Percentiles rank a stretch among this genome's conserved stretches.
These are phyloP conservation scores for Aristolochia californica DNA, from an alignment of 164 flowering plant species.

Conservation along the genomic window DNA sequence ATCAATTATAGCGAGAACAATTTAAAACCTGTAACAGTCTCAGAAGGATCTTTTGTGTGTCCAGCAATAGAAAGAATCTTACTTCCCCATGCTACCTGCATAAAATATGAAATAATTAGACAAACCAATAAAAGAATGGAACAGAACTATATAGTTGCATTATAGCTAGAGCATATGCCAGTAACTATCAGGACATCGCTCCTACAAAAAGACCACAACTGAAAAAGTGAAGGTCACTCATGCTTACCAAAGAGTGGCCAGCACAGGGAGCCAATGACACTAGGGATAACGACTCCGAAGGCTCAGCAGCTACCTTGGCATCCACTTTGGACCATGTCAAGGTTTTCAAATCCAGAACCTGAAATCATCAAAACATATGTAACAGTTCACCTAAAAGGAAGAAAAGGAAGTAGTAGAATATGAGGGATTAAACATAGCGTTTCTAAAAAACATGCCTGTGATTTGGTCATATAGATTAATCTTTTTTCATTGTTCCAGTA, in stretches of 20 bases:
- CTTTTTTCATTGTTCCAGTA: too few species aligned
- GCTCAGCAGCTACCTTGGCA: conserved; percentile 32
- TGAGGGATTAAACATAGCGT: too few species aligned
- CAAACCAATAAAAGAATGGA: neutral
- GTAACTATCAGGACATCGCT: neutral
- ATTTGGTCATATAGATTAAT: too few species aligned
- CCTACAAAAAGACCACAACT: neutral
- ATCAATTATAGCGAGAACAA: too few species aligned
- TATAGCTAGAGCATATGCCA: neutral
- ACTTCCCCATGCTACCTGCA: conserved; percentile 88
- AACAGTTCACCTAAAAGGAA: neutral
- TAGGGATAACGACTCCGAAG: conserved; percentile 38
- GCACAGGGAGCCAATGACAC: conserved; percentile 60
- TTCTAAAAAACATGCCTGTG: too few species aligned
- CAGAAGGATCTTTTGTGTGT: conserved; percentile 91
- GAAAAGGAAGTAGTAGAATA: too few species aligned
- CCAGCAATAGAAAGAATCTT: conserved; percentile 92
- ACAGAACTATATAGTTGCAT: neutral
- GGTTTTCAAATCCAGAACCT: conserved; percentile 84
- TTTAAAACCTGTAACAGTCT: conserved; percentile 65
- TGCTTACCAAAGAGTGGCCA: conserved; percentile 91
- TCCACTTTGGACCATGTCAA: conserved; percentile 94
- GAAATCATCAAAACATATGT: conserved; percentile 16
- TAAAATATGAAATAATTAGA: neutral
- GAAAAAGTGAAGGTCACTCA: neutral